These are phyloP conservation scores for Hawksworthiomyces lignivorus DNA, from an alignment of 2,329 filamentous ascomycete genomes.

Conservation along the genomic window DNA sequence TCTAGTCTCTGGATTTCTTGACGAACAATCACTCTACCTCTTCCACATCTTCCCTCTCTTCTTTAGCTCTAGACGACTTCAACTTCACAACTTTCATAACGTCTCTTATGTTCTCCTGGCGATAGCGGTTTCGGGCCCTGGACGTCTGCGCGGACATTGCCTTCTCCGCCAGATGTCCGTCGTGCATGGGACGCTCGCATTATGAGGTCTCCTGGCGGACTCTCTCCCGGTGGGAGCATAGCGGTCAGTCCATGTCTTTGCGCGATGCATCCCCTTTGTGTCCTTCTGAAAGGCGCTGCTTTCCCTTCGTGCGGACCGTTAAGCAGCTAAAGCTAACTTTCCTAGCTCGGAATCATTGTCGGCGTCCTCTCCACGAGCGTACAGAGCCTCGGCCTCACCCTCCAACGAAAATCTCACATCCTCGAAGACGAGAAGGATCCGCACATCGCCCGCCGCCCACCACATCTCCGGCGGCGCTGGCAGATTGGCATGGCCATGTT, in stretches of 20 bases:
- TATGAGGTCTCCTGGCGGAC: constrained; percentile 67
- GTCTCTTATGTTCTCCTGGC: constrained; percentile 9
- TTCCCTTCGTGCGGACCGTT: not conserved
- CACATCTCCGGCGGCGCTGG: constrained; percentile 87
- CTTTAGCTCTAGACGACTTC: constrained; percentile 18
- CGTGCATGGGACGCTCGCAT: constrained; percentile 30
- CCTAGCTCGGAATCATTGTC: constrained; percentile 84
- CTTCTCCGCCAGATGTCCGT: constrained; percentile 35
- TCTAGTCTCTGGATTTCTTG: too few relatives aligned
- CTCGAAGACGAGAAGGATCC: constrained; percentile 89
- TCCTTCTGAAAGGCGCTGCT: too few relatives aligned
- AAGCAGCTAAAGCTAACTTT: not conserved
- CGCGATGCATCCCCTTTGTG: not conserved
- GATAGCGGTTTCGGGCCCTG: not conserved
- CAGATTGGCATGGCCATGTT: constrained; percentile 98
- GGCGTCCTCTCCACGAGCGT: constrained; percentile 89
- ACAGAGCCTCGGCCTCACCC: constrained; percentile 87
- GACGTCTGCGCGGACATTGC: constrained; percentile 3
- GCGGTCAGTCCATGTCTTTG: constrained; percentile 45
- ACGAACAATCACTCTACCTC: too few relatives aligned
- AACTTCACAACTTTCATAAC: constrained; percentile 2
- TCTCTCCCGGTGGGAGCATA: constrained; percentile 72
- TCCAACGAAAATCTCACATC: constrained; percentile 96
- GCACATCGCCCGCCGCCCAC: constrained; percentile 72
- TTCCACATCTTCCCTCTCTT: not conserved